Conservation (phyloP, 1,284 basidiomycete genomes). For the Irpex rosettiformis region DNA sequence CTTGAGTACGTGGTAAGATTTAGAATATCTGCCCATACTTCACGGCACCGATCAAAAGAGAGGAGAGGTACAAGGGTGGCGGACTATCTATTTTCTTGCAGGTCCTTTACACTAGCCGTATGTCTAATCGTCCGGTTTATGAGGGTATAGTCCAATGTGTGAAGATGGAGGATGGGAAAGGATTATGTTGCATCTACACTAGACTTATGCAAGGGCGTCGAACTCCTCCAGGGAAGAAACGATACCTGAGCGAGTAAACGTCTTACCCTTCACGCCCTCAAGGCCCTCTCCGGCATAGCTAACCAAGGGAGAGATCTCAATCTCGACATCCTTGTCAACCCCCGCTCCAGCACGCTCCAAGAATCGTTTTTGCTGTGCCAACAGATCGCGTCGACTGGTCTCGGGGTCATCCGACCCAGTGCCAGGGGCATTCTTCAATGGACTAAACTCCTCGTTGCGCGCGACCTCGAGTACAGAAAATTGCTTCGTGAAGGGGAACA, state of each 20-base stretch:
- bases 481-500: conserved; percentile 88
- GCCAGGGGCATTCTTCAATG: conserved; percentile 96
- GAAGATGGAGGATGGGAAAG: neutral
- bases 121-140: neutral
- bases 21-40: no score
- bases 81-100: no score
- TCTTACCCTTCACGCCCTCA: conserved; percentile 75
- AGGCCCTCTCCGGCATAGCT: conserved; percentile 93
- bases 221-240: conserved; percentile 47
- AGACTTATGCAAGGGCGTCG: conserved; percentile 38
- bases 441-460: conserved; percentile 90
- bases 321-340: conserved; percentile 69
- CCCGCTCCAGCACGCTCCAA: conserved; percentile 77
- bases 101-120: neutral
- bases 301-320: conserved; percentile 88
- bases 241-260: conserved; percentile 60
- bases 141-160: conserved; percentile 7
- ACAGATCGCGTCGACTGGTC: conserved; percentile 86
- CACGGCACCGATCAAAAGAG: no score
- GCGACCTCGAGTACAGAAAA: conserved; percentile 91
- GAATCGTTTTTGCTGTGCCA: conserved; percentile 89
- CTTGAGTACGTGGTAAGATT: no score
- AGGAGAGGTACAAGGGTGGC: no score
- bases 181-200: neutral
- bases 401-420: conserved; percentile 92